Percentiles rank a stretch among this genome's conserved stretches.
Conservation (phyloP, 1,284 basidiomycete species). For the Cronartium ribicola region DNA sequence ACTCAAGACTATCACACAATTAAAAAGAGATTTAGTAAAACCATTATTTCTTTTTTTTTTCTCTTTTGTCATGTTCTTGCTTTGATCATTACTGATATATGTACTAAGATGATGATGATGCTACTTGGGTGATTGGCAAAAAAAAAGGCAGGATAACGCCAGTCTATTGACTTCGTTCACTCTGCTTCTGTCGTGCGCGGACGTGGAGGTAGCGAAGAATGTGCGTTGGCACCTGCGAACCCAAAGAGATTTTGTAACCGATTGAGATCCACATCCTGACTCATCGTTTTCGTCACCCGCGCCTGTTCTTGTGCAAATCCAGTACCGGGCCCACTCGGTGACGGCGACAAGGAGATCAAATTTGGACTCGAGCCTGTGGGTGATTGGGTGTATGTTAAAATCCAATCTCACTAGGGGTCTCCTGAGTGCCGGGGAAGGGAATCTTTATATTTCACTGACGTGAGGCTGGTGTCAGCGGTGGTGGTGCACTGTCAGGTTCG, state of each 20-base stretch:
- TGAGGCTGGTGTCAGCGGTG: constrained; percentile 1
- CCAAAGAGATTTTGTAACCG: constrained; percentile 35
- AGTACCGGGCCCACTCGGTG: background rate
- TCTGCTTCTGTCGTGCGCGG: no score
- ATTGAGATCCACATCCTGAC: constrained; percentile 31
- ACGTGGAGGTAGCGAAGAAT: background rate
- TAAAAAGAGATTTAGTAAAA: no score
- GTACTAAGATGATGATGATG: no score
- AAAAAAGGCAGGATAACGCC: no score
- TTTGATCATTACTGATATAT: no score
- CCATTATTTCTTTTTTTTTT: no score
- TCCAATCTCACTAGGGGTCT: background rate
- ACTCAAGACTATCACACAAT: no score
- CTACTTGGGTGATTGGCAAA: no score
- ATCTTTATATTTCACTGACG: background rate
- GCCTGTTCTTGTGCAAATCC: constrained; percentile 5
- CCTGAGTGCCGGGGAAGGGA: background rate
- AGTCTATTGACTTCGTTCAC: no score
- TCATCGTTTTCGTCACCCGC: constrained; percentile 4
- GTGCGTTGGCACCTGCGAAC: constrained; percentile 5
- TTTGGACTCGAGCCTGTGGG: background rate
- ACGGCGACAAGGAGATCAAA: constrained; percentile 6
- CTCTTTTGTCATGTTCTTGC: no score
- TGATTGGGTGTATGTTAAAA: background rate
- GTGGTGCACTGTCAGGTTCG: constrained; percentile 1